Evolutionary conservation across 495 filamentous ascomycete genomes (phyloP), one percentile per base, ranked within the genome.

Genomic region (Rhypophila decipiens): DNA sequence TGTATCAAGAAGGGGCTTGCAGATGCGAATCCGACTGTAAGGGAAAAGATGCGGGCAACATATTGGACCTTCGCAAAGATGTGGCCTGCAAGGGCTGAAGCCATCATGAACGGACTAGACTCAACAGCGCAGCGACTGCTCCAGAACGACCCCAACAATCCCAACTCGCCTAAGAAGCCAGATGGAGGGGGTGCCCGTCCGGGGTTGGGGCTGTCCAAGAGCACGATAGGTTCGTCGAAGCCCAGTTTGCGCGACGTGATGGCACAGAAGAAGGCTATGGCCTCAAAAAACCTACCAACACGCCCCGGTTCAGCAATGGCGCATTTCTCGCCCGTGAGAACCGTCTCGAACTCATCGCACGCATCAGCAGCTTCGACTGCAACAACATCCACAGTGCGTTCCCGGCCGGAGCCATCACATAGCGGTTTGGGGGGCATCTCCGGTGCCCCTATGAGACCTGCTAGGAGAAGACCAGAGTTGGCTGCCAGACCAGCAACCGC

Each of bases 11-110:
- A 87, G 55, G 84, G 91, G 12, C 73, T 98, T 1, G 74, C 72
- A 4, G 93, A 98, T 66, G 76, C 90, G 5, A 95, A 96, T 58
- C 88, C 90, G 2, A 82, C 76, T 27, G 90, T 96, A 24, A 77
- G 90, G 51, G 87, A 94, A 63, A 79, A 78, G 22, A 88, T 87
- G 78, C 80, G 93, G 54, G 70, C 75, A 24, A 86, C 88, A 2
- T 98, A 86, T 61, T 96, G 90, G 90, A 74, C 72, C 1, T 96
- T 89, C 67, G 75, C 78, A 10, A 60, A 59, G 13, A 76, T 86
- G 17, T 97, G 89, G 89, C 83, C 87, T 0, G 77, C 82, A 4
- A 80, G 72, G 54, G 87, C 87, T n/a, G 79, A 90, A 50, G 67
- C 67, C 3, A 87, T 96, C 44, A 77, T 93, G 72, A 78, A 77